Evolutionary conservation across 179 eudicot genomes (phyloP), one percentile per base, ranked within the genome.

Genomic region (Gypsophila paniculata): DNA sequence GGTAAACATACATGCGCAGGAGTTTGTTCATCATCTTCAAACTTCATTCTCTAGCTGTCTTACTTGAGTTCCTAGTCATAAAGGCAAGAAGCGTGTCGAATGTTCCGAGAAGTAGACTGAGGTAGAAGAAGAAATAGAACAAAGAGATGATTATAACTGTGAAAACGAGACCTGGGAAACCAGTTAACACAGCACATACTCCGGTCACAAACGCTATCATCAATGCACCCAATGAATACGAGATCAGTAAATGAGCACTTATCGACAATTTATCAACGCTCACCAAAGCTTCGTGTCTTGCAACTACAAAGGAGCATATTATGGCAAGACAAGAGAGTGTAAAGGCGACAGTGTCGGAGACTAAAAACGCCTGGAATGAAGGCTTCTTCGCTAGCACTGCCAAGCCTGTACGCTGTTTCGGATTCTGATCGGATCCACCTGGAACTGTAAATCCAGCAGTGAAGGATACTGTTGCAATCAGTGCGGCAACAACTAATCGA

Each of bases 391-490:
- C 39, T 2, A 76, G 46, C 55, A 76, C 52, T 4, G 79, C 74
- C 51, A 42, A 61, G 10, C 78, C 74, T 14, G 57, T 42, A 12
- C 49, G 6, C 6, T 26, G 2, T 51, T 2, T 25, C 8, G 38
- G 0, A 22, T 44, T 55, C 29, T 76, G 79, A 34, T 54, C 5
- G 12, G 51, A 62, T 21, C 75, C 79, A 6, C 79, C 79, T 0
- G 79, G 79, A 2, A 70, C 36, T 0, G 75, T 71, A 22, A 76
- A 76, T 0, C 79, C 79, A 4, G 79, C 79, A 9, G 79, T 57
- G 22, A 76, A 76, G 0, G 79, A 70, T 10, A 76, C 75, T 2
- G 79, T 71, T 64, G 79, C 65, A 19, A 76, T 65, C 34, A 76
- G 19, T 9, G 75, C 71, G 0, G 79, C 75, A 14, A 71, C 75